A percentile compares a stretch with the other conserved stretches of the same genome.
These are phyloP conservation scores for Exserohilum rostratum DNA, from an alignment of 2,329 filamentous ascomycete species.

Conservation along the genomic window DNA sequence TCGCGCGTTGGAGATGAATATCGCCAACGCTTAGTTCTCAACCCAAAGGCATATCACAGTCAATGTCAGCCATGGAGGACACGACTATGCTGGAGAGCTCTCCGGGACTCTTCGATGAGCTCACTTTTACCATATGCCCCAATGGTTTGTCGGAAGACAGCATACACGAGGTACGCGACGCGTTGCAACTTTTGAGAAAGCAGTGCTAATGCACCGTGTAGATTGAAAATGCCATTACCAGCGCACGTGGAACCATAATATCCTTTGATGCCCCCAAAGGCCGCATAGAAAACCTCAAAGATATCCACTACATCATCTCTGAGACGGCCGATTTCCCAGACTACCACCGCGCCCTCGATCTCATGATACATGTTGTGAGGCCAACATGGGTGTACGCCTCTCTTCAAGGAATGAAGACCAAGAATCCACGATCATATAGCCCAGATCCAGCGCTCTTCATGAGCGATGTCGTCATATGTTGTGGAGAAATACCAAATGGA, in stretches of 20 bases:
- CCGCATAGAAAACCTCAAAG: constrained; percentile 48
- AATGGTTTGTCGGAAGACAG: constrained; percentile 42
- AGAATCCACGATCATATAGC: constrained; percentile 81
- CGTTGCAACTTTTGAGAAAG: constrained; percentile 12
- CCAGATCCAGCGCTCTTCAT: constrained; percentile 92
- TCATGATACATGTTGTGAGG: constrained; percentile 83
- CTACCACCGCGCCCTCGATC: constrained; percentile 74
- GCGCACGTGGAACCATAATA: constrained; percentile 57
- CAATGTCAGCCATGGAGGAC: constrained; percentile 39
- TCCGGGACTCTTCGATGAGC: constrained; percentile 47
- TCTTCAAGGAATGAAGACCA: constrained; percentile 70
- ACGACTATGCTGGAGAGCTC: constrained; percentile 38
- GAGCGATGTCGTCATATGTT: constrained; percentile 80
- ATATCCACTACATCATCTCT: constrained; percentile 71
- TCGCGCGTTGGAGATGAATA: constrained; percentile 12
- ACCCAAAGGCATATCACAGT: constrained; percentile 7
- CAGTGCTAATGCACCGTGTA: constrained; percentile 39
- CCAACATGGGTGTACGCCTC: constrained; percentile 79
- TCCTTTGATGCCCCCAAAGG: constrained; percentile 48
- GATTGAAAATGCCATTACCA: constrained; percentile 55
- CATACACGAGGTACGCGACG: constrained; percentile 37
- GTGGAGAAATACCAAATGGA: constrained; percentile 79
- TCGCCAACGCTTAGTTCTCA: neutral
- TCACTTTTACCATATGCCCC: constrained; percentile 53
- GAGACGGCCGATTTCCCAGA: constrained; percentile 90